Conservation (phyloP, 352 stramenopile genomes). For the Thraustochytrium sp. region DNA sequence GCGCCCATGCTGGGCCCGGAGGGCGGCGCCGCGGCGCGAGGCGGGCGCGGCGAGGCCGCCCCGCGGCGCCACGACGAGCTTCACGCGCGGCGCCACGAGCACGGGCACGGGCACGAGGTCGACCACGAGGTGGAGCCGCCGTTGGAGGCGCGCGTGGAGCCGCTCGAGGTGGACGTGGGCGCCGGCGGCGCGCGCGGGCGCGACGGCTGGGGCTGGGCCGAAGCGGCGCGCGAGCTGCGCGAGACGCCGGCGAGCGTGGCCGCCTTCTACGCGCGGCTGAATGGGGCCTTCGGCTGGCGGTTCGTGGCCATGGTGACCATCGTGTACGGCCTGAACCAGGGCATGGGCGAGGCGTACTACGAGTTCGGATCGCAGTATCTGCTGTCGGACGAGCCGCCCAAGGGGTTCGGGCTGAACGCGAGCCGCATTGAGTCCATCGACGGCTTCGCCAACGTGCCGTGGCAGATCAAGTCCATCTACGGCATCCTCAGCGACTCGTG, state of each 20-base stretch:
- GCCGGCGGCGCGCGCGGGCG: background rate
- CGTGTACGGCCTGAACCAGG: constrained; percentile 47
- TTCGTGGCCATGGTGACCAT: constrained; percentile 44
- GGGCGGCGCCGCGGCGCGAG: no score
- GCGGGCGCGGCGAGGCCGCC: no score
- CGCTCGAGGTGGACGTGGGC: no score
- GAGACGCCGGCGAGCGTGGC: background rate
- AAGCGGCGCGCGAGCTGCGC: background rate
- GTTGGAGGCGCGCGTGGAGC: no score
- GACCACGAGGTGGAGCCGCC: no score
- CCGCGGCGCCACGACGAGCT: no score
- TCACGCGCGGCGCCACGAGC: no score
- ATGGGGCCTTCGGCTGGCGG: constrained; percentile 35
- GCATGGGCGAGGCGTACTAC: constrained; percentile 42
- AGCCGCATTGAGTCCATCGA: constrained; percentile 15
- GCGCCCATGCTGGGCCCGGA: no score
- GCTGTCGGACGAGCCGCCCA: constrained; percentile 36
- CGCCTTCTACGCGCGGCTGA: constrained; percentile 26
- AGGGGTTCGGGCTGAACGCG: constrained; percentile 11
- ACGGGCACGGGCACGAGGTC: no score
- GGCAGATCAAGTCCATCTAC: constrained; percentile 76
- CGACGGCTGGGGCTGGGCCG: no score
- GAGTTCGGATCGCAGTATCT: constrained; percentile 31
- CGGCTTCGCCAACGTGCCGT: constrained; percentile 56
- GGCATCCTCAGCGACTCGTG: constrained; percentile 74